Percentiles rank a stretch among this genome's conserved stretches.
Conservation (phyloP, 2,329 filamentous ascomycete genomes). For the Pleurostoma richardsiae region DNA sequence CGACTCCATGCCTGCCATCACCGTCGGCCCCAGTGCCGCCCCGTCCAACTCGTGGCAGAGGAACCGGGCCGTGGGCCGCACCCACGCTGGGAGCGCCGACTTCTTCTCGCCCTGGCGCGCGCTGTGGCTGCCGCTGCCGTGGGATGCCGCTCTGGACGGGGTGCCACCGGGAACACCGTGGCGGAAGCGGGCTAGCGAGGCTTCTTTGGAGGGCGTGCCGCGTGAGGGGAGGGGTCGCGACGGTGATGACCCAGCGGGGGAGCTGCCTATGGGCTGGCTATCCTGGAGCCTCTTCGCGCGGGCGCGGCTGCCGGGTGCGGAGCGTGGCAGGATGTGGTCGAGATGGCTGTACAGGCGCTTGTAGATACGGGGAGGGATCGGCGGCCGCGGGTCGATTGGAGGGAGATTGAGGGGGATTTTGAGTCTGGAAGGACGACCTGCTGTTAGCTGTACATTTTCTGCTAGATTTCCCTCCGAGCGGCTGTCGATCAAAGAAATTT, state of each 20-base stretch:
- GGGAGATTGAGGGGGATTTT: constrained; percentile 74
- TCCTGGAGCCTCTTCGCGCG: constrained; percentile 23
- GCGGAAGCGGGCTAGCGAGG: constrained; percentile 20
- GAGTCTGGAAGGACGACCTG: constrained; percentile 43
- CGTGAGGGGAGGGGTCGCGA: constrained; percentile 17
- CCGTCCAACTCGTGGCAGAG: constrained; percentile 60
- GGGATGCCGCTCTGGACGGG: too few species aligned
- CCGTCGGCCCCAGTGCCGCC: constrained; percentile 61
- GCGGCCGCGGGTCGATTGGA: constrained; percentile 68
- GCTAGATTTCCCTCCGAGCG: too few species aligned
- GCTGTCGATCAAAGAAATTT: not conserved
- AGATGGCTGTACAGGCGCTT: constrained; percentile 79
- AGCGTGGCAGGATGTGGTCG: constrained; percentile 60
- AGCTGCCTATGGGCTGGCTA: constrained; percentile 21
- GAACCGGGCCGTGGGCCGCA: constrained; percentile 62
- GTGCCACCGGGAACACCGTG: too few species aligned
- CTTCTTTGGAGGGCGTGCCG: constrained; percentile 21
- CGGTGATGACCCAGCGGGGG: constrained; percentile 20
- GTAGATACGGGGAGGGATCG: constrained; percentile 75
- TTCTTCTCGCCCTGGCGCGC: constrained; percentile 11
- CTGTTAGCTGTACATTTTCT: too few species aligned
- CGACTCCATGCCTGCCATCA: constrained; percentile 67
- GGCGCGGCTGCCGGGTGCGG: constrained; percentile 23
- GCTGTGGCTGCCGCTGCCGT: constrained; percentile 6
- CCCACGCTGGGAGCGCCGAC: constrained; percentile 51